Conservation (phyloP, 306 rosid species). For the Lupinus albus region DNA sequence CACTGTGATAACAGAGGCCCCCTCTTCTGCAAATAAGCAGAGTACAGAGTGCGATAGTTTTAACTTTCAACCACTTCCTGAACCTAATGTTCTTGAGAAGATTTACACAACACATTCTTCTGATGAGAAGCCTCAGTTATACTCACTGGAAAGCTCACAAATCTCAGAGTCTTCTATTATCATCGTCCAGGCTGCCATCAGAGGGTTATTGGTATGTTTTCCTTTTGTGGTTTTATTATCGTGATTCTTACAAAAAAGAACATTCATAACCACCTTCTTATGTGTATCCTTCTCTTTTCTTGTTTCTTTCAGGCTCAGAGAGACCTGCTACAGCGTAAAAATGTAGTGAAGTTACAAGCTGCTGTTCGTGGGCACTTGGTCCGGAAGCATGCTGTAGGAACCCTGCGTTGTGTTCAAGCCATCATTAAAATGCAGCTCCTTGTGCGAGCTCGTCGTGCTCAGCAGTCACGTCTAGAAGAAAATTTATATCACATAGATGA, state of each 20-base stretch:
- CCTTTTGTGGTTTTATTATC: constrained; percentile 25
- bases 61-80: constrained; percentile 50
- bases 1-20: constrained; percentile 65
- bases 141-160: constrained; percentile 47
- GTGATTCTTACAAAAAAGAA: constrained; percentile 17
- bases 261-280: constrained; percentile 8
- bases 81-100: constrained; percentile 63
- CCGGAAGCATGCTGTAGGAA: constrained; percentile 84
- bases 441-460: constrained; percentile 75
- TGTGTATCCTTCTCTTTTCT: constrained; percentile 15
- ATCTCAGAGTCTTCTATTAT: constrained; percentile 57
- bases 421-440: constrained; percentile 82
- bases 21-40: constrained; percentile 65
- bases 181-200: constrained; percentile 72
- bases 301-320: constrained; percentile 62
- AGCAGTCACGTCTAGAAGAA: constrained; percentile 39
- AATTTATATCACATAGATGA: constrained; percentile 41
- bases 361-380: constrained; percentile 92
- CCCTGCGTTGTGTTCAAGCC: constrained; percentile 92
- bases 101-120: constrained; percentile 47
- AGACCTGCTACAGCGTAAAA: constrained; percentile 55
- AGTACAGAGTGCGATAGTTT: constrained; percentile 54
- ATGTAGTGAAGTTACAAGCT: constrained; percentile 87
- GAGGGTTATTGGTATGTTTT: constrained; percentile 73
- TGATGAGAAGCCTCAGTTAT: constrained; percentile 62